Percentiles rank a stretch among this genome's conserved stretches.
Evolutionary conservation across 495 filamentous ascomycete species (phyloP).

Genomic region (Aspergillus hancockii): DNA sequence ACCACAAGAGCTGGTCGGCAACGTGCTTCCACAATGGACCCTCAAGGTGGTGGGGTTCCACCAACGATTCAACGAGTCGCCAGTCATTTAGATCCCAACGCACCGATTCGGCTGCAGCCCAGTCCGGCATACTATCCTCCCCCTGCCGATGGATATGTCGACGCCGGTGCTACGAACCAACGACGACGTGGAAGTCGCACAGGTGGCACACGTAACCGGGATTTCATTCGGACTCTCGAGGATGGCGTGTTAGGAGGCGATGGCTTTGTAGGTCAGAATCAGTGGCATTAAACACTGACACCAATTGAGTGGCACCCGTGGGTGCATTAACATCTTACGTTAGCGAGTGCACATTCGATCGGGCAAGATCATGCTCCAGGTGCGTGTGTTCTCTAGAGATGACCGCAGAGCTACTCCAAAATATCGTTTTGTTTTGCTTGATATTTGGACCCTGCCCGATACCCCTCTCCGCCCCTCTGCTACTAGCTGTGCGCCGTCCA

Average conservation of each 20-base stretch:
- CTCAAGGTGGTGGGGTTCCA: constrained; percentile 87
- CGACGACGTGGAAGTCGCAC: constrained; percentile 77
- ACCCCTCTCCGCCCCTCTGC: constrained; percentile 9
- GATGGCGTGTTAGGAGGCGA: constrained; percentile 87
- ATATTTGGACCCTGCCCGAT: constrained; percentile 17
- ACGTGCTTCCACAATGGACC: constrained; percentile 93
- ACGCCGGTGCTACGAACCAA: constrained; percentile 60
- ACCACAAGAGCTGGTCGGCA: constrained; percentile 80
- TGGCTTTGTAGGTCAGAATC: constrained; percentile 65
- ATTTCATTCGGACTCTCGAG: constrained; percentile 92
- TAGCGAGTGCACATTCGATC: constrained; percentile 17
- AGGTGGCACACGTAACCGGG: constrained; percentile 66
- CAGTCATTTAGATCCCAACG: constrained; percentile 92
- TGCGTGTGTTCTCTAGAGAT: constrained; percentile 15
- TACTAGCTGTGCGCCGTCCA: constrained; percentile 1
- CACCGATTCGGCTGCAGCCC: constrained; percentile 91
- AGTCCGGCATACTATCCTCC: constrained; percentile 98
- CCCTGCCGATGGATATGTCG: constrained; percentile 80
- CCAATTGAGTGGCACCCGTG: constrained; percentile 13
- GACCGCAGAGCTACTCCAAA: constrained; percentile 20
- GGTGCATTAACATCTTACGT: constrained; percentile 20
- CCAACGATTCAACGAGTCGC: constrained; percentile 93
- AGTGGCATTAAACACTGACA: constrained; percentile 56
- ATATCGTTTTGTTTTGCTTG: constrained; percentile 15
- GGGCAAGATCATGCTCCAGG: constrained; percentile 16